Evolutionary conservation across 2,329 filamentous ascomycete species (phyloP), one percentile per base, ranked within the genome.

Genomic region (Alternaria longipes): DNA sequence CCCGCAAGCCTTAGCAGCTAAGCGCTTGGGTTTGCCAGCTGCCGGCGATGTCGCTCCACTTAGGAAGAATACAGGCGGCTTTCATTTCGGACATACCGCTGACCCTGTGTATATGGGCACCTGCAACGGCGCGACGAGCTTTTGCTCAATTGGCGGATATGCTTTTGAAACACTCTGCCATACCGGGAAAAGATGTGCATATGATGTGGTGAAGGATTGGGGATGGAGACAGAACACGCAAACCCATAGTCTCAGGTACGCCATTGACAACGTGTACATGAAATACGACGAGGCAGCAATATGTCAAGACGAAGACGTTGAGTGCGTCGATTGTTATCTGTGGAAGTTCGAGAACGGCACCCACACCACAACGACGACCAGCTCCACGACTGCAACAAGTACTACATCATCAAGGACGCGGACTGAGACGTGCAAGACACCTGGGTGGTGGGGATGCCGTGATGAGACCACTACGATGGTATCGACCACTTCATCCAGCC

Each of bases 261-360:
- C 76, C 5, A 77, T 78, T 14, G 74, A 76, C 12, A 76, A 76
- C 28, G 71, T 78, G 3, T 78, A 78, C 55, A 63, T 66, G 41
- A 73, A 74, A 34, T 78, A 78, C 50, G 69, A 77, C 4, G 63
- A 76, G 44, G 69, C 72, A 26, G 74, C 76, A 40, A 67, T 64
- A n/a, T 78, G 76, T 56, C 65, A 67, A 24, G 73, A 75, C 18
- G 76, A 77, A 49, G 76, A 74, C 28, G 70, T 77, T 16, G 67
- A 70, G 18, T 78, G 76, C 26, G 73, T 76, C 4, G 76, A 78
- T 54, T 78, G 76, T 50, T 76, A 70, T 54, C 44, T 77, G 16
- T 78, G 76, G 76, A 78, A 78, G 40, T 77, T 73, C 26, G 74
- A 76, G 49, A 74, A 77, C 24, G 75, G 76, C 14, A 78, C 74